Percentiles rank a stretch among this genome's conserved stretches.
These are phyloP conservation scores for Arachis monticola DNA, from an alignment of 331 rosid genomes.

Conservation along the genomic window DNA sequence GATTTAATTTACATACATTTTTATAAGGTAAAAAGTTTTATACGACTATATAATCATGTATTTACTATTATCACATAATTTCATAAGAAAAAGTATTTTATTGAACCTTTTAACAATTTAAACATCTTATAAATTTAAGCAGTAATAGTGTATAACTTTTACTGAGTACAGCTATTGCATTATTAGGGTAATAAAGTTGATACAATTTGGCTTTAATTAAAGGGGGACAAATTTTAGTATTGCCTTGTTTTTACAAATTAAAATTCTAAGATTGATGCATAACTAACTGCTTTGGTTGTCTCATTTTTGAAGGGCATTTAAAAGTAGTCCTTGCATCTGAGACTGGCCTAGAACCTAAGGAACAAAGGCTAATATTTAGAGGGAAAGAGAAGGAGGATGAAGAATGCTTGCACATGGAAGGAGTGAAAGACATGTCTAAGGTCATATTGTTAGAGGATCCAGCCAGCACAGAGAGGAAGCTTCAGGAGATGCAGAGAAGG, in stretches of 20 bases:
- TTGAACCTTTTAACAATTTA: too few relatives aligned
- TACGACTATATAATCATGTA: too few relatives aligned
- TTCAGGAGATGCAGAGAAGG: conserved; percentile 56
- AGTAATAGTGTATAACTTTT: too few relatives aligned
- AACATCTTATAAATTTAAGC: too few relatives aligned
- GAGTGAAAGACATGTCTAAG: conserved; percentile 80
- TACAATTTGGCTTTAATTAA: not conserved
- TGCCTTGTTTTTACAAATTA: not conserved
- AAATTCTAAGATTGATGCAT: conserved; percentile 37
- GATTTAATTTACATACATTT: not conserved
- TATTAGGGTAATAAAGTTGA: not conserved
- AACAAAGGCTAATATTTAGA: conserved; percentile 72
- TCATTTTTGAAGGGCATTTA: conserved; percentile 66
- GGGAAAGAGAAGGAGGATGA: conserved; percentile 77
- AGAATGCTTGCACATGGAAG: conserved; percentile 68
- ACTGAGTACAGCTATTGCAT: not conserved
- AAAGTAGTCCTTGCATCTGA: conserved; percentile 59
- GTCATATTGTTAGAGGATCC: conserved; percentile 68
- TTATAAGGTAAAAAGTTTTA: not conserved
- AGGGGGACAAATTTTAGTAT: conserved; percentile 16
- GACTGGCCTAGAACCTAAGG: conserved; percentile 68
- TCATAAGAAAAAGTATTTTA: too few relatives aligned
- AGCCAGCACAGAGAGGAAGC: conserved; percentile 56
- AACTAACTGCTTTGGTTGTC: conserved; percentile 18
- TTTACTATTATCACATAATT: too few relatives aligned